These are phyloP conservation scores for Aurantiochytrium sp. DNA, from an alignment of 108 stramenopile genomes.

Conservation along the genomic window DNA sequence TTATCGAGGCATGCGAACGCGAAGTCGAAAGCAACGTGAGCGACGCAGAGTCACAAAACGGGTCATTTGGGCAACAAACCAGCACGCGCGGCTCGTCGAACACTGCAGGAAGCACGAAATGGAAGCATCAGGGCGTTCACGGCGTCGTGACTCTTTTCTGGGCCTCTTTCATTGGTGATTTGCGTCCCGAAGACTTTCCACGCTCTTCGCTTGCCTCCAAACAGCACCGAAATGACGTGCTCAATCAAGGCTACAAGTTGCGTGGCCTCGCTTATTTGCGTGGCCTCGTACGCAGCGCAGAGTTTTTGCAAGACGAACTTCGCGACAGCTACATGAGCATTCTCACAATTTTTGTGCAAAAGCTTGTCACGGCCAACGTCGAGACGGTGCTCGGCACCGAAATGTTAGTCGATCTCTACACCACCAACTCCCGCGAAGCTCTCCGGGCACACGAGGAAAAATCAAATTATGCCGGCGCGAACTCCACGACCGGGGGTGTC, in stretches of 20 bases:
- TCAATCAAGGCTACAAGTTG: background rate
- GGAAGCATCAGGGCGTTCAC: conserved; percentile 3
- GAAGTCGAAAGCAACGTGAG: background rate
- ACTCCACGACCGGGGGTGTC: background rate
- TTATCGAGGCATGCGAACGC: background rate
- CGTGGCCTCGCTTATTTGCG: background rate
- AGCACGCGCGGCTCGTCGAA: background rate
- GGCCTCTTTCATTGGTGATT: background rate
- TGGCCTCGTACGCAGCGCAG: background rate
- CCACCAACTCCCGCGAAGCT: background rate
- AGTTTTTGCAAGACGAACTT: background rate
- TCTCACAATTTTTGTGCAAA: background rate
- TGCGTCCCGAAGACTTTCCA: background rate
- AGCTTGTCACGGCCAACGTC: background rate
- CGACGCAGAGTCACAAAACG: background rate
- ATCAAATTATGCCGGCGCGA: background rate
- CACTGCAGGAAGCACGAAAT: background rate
- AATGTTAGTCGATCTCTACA: background rate
- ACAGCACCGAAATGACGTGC: background rate
- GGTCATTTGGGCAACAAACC: background rate
- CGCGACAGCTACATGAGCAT: background rate
- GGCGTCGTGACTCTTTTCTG: background rate
- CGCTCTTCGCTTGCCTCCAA: background rate
- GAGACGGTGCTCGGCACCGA: background rate
- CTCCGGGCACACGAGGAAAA: background rate